These are phyloP conservation scores for Fusarium fujikuroi DNA, from an alignment of 2,329 filamentous ascomycete species.

Conservation along the genomic window DNA sequence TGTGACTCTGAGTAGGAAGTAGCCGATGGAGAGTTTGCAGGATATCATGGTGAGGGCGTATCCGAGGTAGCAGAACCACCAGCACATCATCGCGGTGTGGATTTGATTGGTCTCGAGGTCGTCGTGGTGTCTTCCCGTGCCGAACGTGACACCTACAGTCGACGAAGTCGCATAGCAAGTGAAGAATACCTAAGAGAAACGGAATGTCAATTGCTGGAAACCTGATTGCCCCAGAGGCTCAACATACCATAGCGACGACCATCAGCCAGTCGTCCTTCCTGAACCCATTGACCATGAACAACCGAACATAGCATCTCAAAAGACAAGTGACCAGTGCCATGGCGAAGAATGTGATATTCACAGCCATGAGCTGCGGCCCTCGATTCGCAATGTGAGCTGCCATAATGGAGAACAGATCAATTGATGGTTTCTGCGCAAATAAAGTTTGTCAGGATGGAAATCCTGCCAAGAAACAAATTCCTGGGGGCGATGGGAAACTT, in stretches of 20 bases:
- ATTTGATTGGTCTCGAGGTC: conserved; percentile 43
- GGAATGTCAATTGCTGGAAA: conserved; percentile 11
- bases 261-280: conserved; percentile 53
- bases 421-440: background rate
- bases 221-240: background rate
- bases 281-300: conserved; percentile 49
- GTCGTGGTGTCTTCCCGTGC: conserved; percentile 50
- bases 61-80: conserved; percentile 48
- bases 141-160: conserved; percentile 46
- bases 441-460: conserved; percentile 12
- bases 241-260: conserved; percentile 46
- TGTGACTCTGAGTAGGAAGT: conserved; percentile 49
- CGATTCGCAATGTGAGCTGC: conserved; percentile 41
- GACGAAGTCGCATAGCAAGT: conserved; percentile 27
- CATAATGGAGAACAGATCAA: conserved; percentile 17
- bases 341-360: conserved; percentile 46
- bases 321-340: conserved; percentile 42
- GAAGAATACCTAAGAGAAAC: conserved; percentile 41
- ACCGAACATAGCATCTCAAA: conserved; percentile 49
- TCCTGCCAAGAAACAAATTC: background rate
- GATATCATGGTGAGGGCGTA: conserved; percentile 43
- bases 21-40: conserved; percentile 50
- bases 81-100: conserved; percentile 45
- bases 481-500: background rate
- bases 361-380: conserved; percentile 47